Base-by-base conservation (phyloP, 139 green algal species). In the Tetraselmis striata region DNA sequence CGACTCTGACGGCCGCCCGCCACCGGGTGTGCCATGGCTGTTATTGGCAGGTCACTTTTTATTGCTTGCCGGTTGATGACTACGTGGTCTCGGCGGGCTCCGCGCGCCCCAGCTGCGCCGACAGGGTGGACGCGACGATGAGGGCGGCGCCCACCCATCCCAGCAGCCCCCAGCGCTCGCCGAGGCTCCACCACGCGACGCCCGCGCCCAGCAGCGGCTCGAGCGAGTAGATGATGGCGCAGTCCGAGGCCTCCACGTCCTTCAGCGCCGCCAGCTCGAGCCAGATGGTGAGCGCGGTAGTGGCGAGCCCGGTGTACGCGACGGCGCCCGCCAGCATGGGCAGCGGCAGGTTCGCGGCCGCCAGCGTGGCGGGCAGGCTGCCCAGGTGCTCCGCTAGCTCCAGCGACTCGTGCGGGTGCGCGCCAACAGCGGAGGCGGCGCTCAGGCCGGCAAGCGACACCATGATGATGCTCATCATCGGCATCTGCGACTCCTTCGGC, bases 191-290 rank as follows among this genome's bases (percentile, higher is more conserved):
- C 29, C 86, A 94, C 1, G 90, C 90, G 22, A 91, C 77, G 26
- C 32, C n/a, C 1, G 89, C 91, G 27, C 89, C 90, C 78, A 92
- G 79, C 24, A 93, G 27, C 0, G 92, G 92, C 84, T 95, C 92
- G 59, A 93, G 28, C 0, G 90, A 91, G 81, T 95, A 95, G 59
- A 94, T 86, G 31, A 95, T 88, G 5, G 90, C 89, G 23, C 89
- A 90, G 28, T 95, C 91, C 22, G 87, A 91, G 0, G 82, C 87
- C 0, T 83, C 83, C 24, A 95, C 90, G 79, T 89, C 79, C 25
- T 93, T 84, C 32, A 95, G 86, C n/a, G 92, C 92, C n/a, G 92
- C 32, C 23, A 80, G 31, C 77, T 80, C 81, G 32, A 80, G 28
- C n/a, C 28, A 59, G 26, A 78, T 29, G 59, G 59, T 79, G 18